Conservation (phyloP, 2,329 filamentous ascomycete genomes). For the Stagonosporopsis rhizophila region DNA sequence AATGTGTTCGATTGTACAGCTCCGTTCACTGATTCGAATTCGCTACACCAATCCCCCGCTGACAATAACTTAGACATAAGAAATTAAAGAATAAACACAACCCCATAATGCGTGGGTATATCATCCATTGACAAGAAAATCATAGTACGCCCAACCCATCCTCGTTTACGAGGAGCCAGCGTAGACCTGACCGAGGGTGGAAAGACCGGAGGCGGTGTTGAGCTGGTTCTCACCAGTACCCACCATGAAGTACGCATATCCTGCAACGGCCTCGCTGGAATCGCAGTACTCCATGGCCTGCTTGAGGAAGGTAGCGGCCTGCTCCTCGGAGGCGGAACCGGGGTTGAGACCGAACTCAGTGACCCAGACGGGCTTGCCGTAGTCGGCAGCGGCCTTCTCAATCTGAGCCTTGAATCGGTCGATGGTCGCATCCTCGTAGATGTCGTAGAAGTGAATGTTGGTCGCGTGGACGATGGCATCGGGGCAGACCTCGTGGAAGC, state of each 20-base stretch:
- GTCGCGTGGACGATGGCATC: slow-evolving; percentile 45
- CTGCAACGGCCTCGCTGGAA: slow-evolving; percentile 34
- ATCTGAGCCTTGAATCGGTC: slow-evolving; percentile 51
- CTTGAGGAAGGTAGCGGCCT: slow-evolving; percentile 46
- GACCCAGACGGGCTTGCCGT: slow-evolving; percentile 46
- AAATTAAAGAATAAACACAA: slow-evolving; percentile 20
- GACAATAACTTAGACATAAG: slow-evolving; percentile 12
- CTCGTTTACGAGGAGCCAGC: slow-evolving; percentile 23
- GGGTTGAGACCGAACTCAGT: slow-evolving; percentile 49
- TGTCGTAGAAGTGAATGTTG: slow-evolving; percentile 52
- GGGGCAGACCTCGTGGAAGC: slow-evolving; percentile 44
- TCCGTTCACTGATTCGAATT: slow-evolving; percentile 8
- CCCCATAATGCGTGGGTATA: slow-evolving; percentile 16
- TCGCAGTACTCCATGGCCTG: slow-evolving; percentile 46
- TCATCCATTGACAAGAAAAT: slow-evolving; percentile 15
- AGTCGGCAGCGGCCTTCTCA: slow-evolving; percentile 39
- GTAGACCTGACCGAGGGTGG: slow-evolving; percentile 36
- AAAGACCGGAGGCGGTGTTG: slow-evolving; percentile 30
- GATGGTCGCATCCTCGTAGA: slow-evolving; percentile 36
- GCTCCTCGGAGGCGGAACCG: slow-evolving; percentile 36
- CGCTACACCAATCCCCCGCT: slow-evolving; percentile 17
- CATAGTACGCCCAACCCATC: slow-evolving; percentile 11
- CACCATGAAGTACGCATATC: slow-evolving; percentile 51
- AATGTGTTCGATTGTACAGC: neutral
- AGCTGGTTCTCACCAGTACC: slow-evolving; percentile 42